phyloP scores from a whole-genome alignment of 1,284 basidiomycete genomes.

The Agroathelia rolfsii region DNA sequence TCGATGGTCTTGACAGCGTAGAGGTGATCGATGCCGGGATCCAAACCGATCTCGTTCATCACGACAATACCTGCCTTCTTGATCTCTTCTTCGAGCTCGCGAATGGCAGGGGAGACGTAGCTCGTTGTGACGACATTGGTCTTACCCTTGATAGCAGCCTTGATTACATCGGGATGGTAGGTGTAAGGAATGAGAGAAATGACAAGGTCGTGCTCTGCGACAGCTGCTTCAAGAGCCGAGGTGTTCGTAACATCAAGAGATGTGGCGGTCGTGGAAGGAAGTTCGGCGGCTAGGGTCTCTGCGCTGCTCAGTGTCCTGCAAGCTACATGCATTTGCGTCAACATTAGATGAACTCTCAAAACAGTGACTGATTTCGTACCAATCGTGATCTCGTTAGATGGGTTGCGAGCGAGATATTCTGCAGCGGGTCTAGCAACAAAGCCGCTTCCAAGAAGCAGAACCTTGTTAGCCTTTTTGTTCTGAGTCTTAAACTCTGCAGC shows the following conservation, averaged over 20 bases:
- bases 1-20: conserved; percentile 97
- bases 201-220: conserved; percentile 87
- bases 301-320: conserved; percentile 81
- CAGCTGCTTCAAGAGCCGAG: conserved; percentile 66
- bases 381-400: conserved; percentile 79
- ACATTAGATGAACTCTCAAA: conserved; percentile 5
- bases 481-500: conserved; percentile 16
- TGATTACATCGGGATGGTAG: conserved; percentile 85
- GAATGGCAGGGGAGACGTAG: conserved; percentile 89
- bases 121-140: conserved; percentile 95
- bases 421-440: conserved; percentile 93
- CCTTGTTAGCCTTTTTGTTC: conserved; percentile 35
- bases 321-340: conserved; percentile 31
- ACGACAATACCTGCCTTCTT: conserved; percentile 90
- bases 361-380: conserved; percentile 29
- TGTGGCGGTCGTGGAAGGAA: conserved; percentile 64
- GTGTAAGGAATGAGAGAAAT: conserved; percentile 97
- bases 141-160: conserved; percentile 91
- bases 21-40: conserved; percentile 91
- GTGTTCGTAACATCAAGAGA: conserved; percentile 79
- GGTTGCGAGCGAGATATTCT: conserved; percentile 83
- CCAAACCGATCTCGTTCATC: conserved; percentile 97
- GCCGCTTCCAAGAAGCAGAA: conserved; percentile 89
- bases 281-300: conserved; percentile 54
- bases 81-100: conserved; percentile 75